Evolutionary conservation across 345 rosid genomes (phyloP).

Genomic region (Brassica carinata): DNA sequence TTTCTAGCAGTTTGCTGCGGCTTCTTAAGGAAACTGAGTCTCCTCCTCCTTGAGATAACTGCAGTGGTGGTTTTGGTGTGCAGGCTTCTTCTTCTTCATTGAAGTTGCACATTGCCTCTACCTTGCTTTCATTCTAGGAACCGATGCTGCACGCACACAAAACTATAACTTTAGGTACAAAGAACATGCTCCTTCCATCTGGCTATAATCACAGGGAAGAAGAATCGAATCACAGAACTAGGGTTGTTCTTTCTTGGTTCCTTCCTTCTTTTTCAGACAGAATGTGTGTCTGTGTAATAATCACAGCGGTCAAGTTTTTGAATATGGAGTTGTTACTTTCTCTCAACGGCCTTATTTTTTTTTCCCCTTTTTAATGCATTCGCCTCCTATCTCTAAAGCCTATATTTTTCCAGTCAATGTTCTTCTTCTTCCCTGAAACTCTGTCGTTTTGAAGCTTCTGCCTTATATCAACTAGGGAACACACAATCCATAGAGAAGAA

Average conservation of each 20-base stretch:
- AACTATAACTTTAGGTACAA: conserved; percentile 15
- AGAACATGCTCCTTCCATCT: background rate
- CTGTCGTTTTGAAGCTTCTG: no score
- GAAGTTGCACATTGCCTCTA: conserved; percentile 76
- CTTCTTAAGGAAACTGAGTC: conserved; percentile 46
- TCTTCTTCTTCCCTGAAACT: no score
- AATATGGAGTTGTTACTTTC: conserved; percentile 3
- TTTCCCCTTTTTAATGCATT: background rate
- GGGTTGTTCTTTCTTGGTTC: no score
- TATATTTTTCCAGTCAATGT: conserved; percentile 27
- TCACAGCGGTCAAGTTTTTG: no score
- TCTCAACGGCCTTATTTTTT: background rate
- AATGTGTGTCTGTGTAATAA: background rate
- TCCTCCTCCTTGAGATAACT: no score
- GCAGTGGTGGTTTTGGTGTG: conserved; percentile 47
- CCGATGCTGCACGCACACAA: conserved; percentile 57
- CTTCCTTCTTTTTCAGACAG: no score
- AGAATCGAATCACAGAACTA: background rate
- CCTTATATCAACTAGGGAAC: no score
- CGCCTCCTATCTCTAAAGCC: conserved; percentile 51
- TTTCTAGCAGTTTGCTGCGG: conserved; percentile 53
- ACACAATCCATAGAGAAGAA: background rate
- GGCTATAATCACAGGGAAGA: no score
- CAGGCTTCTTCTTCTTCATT: conserved; percentile 54
- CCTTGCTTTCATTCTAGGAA: conserved; percentile 73